phyloP scores from a whole-genome alignment of 2,329 filamentous ascomycete species.

The Bipolaris sorokiniana region DNA sequence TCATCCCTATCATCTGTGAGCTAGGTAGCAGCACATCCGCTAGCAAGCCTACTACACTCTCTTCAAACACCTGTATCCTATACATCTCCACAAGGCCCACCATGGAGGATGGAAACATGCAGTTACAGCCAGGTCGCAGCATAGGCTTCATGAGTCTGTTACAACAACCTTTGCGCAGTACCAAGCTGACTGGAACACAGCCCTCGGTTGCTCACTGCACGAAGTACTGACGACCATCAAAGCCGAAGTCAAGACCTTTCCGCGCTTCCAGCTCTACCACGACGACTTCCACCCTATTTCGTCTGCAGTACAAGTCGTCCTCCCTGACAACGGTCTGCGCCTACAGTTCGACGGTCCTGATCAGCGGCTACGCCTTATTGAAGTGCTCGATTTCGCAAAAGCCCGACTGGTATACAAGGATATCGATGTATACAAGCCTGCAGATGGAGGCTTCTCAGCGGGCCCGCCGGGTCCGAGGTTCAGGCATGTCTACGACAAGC shows the following conservation, averaged over 20 bases:
- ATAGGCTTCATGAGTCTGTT: conserved; percentile 51
- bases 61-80: neutral
- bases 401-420: conserved; percentile 82
- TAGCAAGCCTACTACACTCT: conserved; percentile 6
- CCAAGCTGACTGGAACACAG: conserved; percentile 55
- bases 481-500: conserved; percentile 85
- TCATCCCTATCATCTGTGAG: conserved; percentile 10
- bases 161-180: neutral
- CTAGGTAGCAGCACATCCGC: conserved; percentile 16
- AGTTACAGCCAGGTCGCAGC: conserved; percentile 37
- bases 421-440: conserved; percentile 75
- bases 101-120: conserved; percentile 44
- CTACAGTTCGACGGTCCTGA: conserved; percentile 93
- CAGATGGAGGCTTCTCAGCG: conserved; percentile 38
- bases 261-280: conserved; percentile 81
- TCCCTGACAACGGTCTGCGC: conserved; percentile 86
- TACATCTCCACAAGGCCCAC: conserved; percentile 3
- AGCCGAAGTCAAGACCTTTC: conserved; percentile 81
- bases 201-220: conserved; percentile 88
- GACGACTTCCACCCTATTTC: conserved; percentile 75
- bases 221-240: conserved; percentile 88
- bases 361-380: conserved; percentile 87
- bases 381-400: conserved; percentile 88
- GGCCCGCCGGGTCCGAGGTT: conserved; percentile 72
- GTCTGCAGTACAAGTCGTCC: conserved; percentile 74